phyloP scores from a whole-genome alignment of 75 land plant genomes.

The Azolla pinnata region DNA sequence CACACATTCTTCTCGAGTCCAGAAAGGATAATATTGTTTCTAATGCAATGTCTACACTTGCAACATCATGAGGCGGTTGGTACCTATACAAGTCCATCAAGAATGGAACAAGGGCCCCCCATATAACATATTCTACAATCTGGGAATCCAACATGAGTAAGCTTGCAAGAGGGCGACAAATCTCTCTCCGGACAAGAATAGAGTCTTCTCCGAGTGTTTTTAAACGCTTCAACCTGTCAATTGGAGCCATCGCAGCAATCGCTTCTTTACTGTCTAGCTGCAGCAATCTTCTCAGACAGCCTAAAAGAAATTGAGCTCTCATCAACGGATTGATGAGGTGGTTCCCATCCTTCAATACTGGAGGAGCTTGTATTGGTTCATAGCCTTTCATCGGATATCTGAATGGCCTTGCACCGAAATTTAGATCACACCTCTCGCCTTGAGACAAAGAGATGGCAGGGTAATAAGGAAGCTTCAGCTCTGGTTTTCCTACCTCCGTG shows the following conservation, averaged over 20 bases:
- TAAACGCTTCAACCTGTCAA: conserved; percentile 58
- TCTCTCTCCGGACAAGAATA: conserved; percentile 40
- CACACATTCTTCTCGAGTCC: conserved; percentile 28
- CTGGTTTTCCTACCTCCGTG: conserved; percentile 42
- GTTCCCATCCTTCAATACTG: conserved; percentile 16
- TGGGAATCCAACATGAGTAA: not conserved
- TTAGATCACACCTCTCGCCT: conserved; percentile 75
- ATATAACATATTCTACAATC: conserved; percentile 43
- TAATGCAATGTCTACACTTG: conserved; percentile 56
- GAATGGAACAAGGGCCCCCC: conserved; percentile 63
- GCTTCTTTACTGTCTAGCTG: conserved; percentile 39
- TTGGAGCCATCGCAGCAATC: conserved; percentile 42
- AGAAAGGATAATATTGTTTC: conserved; percentile 44
- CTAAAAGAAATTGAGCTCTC: conserved; percentile 38
- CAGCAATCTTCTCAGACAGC: conserved; percentile 69
- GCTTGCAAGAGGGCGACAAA: conserved; percentile 34
- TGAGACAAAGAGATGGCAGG: conserved; percentile 89
- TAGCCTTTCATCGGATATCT: conserved; percentile 62
- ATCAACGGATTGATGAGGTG: not conserved
- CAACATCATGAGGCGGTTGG: conserved; percentile 66
- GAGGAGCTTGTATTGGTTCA: conserved; percentile 57
- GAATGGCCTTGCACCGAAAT: conserved; percentile 83
- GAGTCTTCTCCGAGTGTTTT: conserved; percentile 41
- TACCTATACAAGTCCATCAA: conserved; percentile 48
- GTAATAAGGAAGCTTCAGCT: conserved; percentile 57